phyloP scores from a whole-genome alignment of 306 rosid species.

The Medicago ruthenica region DNA sequence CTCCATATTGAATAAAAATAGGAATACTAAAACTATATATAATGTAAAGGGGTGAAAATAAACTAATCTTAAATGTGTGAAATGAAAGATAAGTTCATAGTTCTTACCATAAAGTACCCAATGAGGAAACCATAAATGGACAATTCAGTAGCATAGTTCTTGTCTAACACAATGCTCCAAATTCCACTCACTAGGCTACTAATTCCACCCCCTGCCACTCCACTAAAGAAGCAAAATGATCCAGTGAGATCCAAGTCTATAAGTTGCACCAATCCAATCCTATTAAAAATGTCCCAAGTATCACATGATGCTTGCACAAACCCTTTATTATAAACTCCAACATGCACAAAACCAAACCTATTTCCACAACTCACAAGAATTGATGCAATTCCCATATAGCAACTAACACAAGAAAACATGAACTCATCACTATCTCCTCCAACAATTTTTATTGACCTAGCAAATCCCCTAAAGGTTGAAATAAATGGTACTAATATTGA shows the following conservation, averaged over 20 bases:
- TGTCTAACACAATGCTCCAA: conserved; percentile 61
- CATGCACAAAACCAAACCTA: conserved; percentile 75
- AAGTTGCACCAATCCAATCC: conserved; percentile 47
- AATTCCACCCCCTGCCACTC: conserved; percentile 61
- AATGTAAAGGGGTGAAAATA: neutral
- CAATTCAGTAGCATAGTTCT: conserved; percentile 57
- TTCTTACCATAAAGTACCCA: conserved; percentile 75
- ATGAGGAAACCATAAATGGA: conserved; percentile 64
- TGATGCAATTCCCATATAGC: conserved; percentile 62
- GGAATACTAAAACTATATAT: no score
- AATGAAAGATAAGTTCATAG: neutral
- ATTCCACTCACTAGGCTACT: conserved; percentile 62
- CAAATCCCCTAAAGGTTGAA: conserved; percentile 53
- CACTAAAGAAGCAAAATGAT: conserved; percentile 69
- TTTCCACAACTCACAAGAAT: conserved; percentile 57
- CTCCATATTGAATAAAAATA: no score
- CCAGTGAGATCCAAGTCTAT: conserved; percentile 70
- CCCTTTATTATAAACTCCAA: conserved; percentile 65
- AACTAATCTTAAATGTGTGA: neutral
- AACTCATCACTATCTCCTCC: conserved; percentile 67
- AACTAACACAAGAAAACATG: conserved; percentile 69
- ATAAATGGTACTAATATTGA: conserved; percentile 60
- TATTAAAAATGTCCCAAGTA: conserved; percentile 56
- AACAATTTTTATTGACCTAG: conserved; percentile 53
- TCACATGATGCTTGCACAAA: conserved; percentile 63